Evolutionary conservation across 1,284 basidiomycete genomes (phyloP).

Genomic region (Golubevia pallescens): DNA sequence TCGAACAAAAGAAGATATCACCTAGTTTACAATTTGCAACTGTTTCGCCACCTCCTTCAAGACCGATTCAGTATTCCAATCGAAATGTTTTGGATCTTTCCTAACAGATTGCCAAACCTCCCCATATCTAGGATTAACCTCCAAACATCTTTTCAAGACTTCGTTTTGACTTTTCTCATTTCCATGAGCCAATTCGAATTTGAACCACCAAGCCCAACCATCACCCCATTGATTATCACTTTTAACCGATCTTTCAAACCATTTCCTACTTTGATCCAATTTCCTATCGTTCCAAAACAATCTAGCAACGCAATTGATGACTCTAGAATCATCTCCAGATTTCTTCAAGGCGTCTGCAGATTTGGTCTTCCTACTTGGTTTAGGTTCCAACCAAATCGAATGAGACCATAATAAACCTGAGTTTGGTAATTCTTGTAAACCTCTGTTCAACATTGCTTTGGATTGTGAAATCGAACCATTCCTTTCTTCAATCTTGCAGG

Average conservation of each 20-base stretch:
- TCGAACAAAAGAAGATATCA: no score
- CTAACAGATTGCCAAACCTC: conserved; percentile 28
- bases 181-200: conserved; percentile 42
- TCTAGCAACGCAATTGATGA: conserved; percentile 49
- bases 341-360: conserved; percentile 54
- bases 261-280: conserved; percentile 38
- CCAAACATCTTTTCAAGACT: conserved; percentile 3
- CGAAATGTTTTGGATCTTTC: conserved; percentile 15
- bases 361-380: conserved; percentile 35
- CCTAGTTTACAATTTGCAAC: no score
- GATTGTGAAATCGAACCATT: conserved; percentile 27
- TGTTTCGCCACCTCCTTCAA: no score
- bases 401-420: conserved; percentile 38
- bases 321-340: conserved; percentile 34
- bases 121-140: conserved; percentile 33
- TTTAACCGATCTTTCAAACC: conserved; percentile 35
- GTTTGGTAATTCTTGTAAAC: conserved; percentile 56
- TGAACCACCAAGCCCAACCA: conserved; percentile 47
- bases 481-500: conserved; percentile 36
- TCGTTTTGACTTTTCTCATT: background rate
- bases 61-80: background rate
- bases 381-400: conserved; percentile 45
- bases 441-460: conserved; percentile 63
- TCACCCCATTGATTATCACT: conserved; percentile 39
- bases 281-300: conserved; percentile 58